Conservation (phyloP, 306 rosid species). For the Casuarina equisetifolia region DNA sequence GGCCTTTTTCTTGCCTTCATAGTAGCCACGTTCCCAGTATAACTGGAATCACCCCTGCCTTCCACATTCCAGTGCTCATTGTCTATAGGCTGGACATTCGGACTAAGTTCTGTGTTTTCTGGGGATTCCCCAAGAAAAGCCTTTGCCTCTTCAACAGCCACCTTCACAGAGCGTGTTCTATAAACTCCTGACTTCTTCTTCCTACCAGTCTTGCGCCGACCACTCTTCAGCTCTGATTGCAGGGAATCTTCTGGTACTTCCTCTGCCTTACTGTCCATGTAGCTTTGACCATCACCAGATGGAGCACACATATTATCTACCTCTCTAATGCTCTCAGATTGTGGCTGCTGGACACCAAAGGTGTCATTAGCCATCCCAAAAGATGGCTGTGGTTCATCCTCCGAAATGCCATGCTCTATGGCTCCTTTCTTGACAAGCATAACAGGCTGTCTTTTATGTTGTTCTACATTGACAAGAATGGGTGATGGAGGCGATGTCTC, state of each 20-base stretch:
- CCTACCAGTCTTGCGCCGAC: slow-evolving; percentile 39
- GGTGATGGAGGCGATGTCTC: slow-evolving; percentile 39
- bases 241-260: slow-evolving; percentile 66
- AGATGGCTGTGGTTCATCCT: slow-evolving; percentile 37
- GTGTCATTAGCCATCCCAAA: slow-evolving; percentile 34
- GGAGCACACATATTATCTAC: slow-evolving; percentile 40
- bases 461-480: slow-evolving; percentile 31
- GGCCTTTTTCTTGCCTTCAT: slow-evolving; percentile 59
- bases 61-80: slow-evolving; percentile 36
- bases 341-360: slow-evolving; percentile 27
- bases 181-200: slow-evolving; percentile 51
- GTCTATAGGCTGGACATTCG: slow-evolving; percentile 34
- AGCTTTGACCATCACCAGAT: slow-evolving; percentile 55
- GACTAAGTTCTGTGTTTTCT: slow-evolving; percentile 39
- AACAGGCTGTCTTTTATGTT: slow-evolving; percentile 27
- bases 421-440: slow-evolving; percentile 34
- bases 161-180: slow-evolving; percentile 73
- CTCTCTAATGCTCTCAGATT: slow-evolving; percentile 36
- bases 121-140: slow-evolving; percentile 55
- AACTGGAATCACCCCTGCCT: slow-evolving; percentile 54
- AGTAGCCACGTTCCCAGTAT: slow-evolving; percentile 33
- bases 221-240: slow-evolving; percentile 61
- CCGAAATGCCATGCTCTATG: slow-evolving; percentile 26
- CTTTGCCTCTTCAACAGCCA: slow-evolving; percentile 74
- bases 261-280: slow-evolving; percentile 49